phyloP scores from a whole-genome alignment of 371 early-diverging fungal genomes.

The Blakeslea trispora region DNA sequence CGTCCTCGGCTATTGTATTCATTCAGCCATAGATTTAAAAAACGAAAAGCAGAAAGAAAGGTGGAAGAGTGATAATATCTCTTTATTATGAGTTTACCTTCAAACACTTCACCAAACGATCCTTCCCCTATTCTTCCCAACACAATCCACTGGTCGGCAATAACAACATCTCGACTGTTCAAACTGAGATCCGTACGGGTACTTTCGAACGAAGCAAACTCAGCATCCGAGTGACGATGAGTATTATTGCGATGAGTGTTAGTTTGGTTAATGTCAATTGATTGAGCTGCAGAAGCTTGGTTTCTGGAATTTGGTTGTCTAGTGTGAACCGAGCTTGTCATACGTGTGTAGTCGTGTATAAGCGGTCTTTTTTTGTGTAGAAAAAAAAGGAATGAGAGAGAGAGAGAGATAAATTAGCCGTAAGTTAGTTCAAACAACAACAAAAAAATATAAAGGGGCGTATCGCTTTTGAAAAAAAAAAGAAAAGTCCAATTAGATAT shows the following conservation, averaged over 20 bases:
- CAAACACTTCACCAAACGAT: slow-evolving; percentile 68
- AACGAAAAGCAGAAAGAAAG: no score
- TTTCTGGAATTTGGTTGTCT: slow-evolving; percentile 22
- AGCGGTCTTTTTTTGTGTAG: no score
- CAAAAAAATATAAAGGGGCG: no score
- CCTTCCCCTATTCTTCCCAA: slow-evolving; percentile 65
- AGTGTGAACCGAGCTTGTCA: slow-evolving; percentile 22
- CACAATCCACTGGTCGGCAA: slow-evolving; percentile 58
- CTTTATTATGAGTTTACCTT: slow-evolving; percentile 50
- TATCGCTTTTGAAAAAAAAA: no score
- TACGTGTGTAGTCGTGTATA: no score
- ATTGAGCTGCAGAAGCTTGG: slow-evolving; percentile 11
- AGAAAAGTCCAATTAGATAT: no score
- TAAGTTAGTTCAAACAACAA: no score
- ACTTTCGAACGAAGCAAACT: slow-evolving; percentile 34
- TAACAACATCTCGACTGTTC: slow-evolving; percentile 46
- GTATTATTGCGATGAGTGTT: slow-evolving; percentile 14
- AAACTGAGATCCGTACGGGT: slow-evolving; percentile 38
- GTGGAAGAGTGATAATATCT: background rate
- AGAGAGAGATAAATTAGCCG: no score
- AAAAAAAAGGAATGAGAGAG: no score
- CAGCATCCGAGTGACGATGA: slow-evolving; percentile 16
- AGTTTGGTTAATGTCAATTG: slow-evolving; percentile 11
- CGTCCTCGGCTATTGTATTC: slow-evolving; percentile 54
- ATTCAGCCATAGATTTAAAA: no score